Base-by-base conservation (phyloP, 495 filamentous ascomycete species). In the Penicillium canariense region DNA sequence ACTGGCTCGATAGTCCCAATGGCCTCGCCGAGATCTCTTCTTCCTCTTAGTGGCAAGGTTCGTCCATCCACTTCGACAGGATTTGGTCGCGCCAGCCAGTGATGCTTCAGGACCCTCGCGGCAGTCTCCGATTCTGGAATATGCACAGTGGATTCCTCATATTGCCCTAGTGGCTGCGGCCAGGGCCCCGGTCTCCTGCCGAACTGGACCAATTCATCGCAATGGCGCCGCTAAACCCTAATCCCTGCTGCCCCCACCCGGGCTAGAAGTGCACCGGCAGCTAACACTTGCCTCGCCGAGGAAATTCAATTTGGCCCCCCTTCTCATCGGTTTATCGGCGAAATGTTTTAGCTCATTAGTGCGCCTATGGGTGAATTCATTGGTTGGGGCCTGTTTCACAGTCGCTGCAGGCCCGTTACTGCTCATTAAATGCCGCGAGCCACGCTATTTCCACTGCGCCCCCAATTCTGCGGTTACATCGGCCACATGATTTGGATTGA, bases 381-480 rank as follows among this genome's bases (percentile, higher is more conserved):
- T 42, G 20, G 38, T 12, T 42, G 38, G 38, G 38, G 20, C 3
- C 23, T 18, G 27, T 52, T 30, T 40, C 50, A 52, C 27, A 14
- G n/a, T 43, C n/a, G n/a, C n/a, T n/a, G n/a, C n/a, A n/a, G n/a
- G n/a, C n/a, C 40, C 11, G 15, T 39, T 22, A 22, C 25, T 42
- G 14, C 26, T 10, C 48, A 2, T 32, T 50, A 15, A 11, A 27
- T 38, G 43, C 43, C n/a, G 28, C 43, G 14, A 15, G 25, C 43
- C 43, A 46, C 26, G n/a, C 27, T 46, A 46, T 27, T 46, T 27
- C 43, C 43, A 46, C 43, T 27, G 7, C 20, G 20, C 38, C 38
- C 38, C 38, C 20, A 42, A 42, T 3, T 42, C 36, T 8, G 9
- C 22, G 1, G 22, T 42, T 42, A 14, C 22, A 25, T 42, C 25